phyloP scores from a whole-genome alignment of 345 rosid species.

The Lepidium didymum region DNA sequence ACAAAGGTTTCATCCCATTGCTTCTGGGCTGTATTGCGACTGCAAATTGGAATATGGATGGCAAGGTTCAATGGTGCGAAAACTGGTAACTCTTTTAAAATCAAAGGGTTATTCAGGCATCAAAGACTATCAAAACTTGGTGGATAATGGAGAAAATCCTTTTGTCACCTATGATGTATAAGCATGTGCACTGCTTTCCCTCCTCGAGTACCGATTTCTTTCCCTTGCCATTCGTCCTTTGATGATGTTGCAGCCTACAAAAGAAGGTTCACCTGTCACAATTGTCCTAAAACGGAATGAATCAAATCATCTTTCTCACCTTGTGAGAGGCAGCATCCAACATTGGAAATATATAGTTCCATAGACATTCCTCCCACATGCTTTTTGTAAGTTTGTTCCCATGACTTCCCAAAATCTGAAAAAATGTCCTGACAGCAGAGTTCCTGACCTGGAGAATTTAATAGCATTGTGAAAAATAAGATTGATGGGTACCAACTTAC shows the following conservation, averaged over 20 bases:
- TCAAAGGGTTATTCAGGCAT: constrained; percentile 1
- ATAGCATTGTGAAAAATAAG: not conserved
- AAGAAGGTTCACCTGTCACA: constrained; percentile 19
- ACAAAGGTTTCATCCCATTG: constrained; percentile 99
- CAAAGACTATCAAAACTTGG: not conserved
- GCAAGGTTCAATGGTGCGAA: constrained; percentile 2
- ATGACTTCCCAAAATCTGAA: constrained; percentile 88
- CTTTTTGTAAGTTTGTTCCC: constrained; percentile 83
- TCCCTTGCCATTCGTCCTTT: constrained; percentile 98
- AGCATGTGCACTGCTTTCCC: constrained; percentile 98
- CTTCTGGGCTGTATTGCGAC: constrained; percentile 97
- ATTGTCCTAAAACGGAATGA: constrained; percentile 3
- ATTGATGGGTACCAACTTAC: not conserved
- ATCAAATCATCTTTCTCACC: constrained; percentile 40
- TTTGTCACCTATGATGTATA: constrained; percentile 85
- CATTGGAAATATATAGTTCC: constrained; percentile 93
- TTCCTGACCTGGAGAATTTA: constrained; percentile 68
- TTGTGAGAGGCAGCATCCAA: constrained; percentile 84
- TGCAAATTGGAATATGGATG: constrained; percentile 32
- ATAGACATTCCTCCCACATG: constrained; percentile 99
- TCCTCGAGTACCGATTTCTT: constrained; percentile 90
- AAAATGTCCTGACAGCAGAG: constrained; percentile 91
- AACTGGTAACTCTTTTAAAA: not conserved
- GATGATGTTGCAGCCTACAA: constrained; percentile 95
- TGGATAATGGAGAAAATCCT: constrained; percentile 1